Conservation (phyloP, 306 rosid genomes). For the Sicyos edulis region DNA sequence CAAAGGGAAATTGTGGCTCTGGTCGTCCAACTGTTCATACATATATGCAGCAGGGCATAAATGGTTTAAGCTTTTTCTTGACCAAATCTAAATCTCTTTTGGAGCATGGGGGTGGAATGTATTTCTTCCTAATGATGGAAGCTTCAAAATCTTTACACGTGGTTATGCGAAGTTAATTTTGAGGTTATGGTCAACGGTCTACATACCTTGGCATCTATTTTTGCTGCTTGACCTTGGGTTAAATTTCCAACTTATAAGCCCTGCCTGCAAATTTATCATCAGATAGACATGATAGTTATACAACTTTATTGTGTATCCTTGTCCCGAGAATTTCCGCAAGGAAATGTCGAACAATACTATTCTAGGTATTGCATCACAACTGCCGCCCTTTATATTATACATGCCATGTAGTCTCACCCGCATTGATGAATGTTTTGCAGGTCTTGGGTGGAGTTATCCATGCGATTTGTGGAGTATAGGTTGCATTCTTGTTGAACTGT, state of each 20-base stretch:
- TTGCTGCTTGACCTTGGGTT: not conserved
- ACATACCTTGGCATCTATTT: too few relatives aligned
- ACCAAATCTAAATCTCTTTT: not conserved
- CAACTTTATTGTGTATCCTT: not conserved
- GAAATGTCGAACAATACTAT: not conserved
- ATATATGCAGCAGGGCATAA: not conserved
- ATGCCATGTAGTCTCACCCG: conserved; percentile 24
- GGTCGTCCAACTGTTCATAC: not conserved
- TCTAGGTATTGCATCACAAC: not conserved
- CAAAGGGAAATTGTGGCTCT: not conserved
- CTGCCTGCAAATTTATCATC: not conserved
- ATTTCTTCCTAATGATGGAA: not conserved
- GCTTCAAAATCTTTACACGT: not conserved
- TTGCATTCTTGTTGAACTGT: conserved; percentile 75
- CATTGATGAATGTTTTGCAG: conserved; percentile 38
- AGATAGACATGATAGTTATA: not conserved
- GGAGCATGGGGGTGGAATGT: not conserved
- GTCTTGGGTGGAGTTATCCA: conserved; percentile 87
- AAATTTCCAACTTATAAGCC: not conserved
- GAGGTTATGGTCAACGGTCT: not conserved
- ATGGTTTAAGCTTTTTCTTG: not conserved
- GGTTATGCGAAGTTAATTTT: not conserved
- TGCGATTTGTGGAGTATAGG: conserved; percentile 94
- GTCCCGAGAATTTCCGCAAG: not conserved
- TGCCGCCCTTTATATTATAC: conserved; percentile 13